Conservation (phyloP, 768 basidiomycete species). For the Lentinula edodes region DNA sequence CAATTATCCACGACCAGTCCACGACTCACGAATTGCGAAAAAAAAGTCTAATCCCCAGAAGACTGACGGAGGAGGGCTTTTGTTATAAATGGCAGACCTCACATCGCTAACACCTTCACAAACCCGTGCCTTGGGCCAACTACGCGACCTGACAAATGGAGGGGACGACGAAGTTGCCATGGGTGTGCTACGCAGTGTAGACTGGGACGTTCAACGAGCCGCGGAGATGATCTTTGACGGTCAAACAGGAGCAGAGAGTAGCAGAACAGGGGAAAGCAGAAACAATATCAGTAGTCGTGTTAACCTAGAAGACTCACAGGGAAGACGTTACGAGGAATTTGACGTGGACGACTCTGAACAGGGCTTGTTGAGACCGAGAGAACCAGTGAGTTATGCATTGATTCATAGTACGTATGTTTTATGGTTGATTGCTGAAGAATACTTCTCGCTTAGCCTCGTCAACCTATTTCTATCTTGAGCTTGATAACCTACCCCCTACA, state of each 20-base stretch:
- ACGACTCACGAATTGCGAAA: not conserved
- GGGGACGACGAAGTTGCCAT: conserved; percentile 58
- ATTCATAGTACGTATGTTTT: not conserved
- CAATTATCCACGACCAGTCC: too few relatives aligned
- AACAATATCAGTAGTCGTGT: conserved; percentile 1
- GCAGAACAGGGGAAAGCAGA: conserved; percentile 12
- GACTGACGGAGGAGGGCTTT: not conserved
- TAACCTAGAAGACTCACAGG: not conserved
- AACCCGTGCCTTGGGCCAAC: conserved; percentile 33
- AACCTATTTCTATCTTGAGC: conserved; percentile 25
- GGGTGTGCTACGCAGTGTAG: conserved; percentile 53
- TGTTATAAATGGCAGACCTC: not conserved
- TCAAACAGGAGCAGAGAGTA: conserved; percentile 6
- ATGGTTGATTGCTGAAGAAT: conserved; percentile 7
- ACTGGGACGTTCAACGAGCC: conserved; percentile 70
- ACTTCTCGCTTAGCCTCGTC: conserved; percentile 10
- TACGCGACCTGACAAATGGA: conserved; percentile 54
- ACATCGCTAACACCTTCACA: conserved; percentile 15
- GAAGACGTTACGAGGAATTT: conserved; percentile 29
- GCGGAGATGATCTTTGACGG: conserved; percentile 54
- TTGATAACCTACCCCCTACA: conserved; percentile 57
- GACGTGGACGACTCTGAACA: conserved; percentile 50
- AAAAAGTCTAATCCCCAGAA: not conserved
- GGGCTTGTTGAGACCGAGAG: conserved; percentile 11
- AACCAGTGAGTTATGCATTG: conserved; percentile 7